Evolutionary conservation across 2,329 filamentous ascomycete species (phyloP), one percentile per base, ranked within the genome.

Genomic region (Penicillium sp.): DNA sequence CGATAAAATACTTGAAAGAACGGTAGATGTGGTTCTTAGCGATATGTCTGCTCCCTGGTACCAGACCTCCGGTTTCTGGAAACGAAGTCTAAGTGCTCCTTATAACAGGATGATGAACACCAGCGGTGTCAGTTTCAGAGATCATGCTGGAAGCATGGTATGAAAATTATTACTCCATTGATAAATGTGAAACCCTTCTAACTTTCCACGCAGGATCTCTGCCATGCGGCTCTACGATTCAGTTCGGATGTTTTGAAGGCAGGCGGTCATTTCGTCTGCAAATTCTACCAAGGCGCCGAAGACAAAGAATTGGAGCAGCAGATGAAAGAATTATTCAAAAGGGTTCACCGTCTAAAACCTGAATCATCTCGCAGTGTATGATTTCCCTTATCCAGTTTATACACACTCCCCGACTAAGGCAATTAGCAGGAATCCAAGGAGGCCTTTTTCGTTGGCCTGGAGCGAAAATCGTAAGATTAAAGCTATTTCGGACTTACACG

Each of bases 81-180:
- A 89, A 80, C 91, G 85, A 79, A 96, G 87, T 81, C 83, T 97
- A 85, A 96, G 88, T 93, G 89, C 94, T 85, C 91, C 92, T 63
- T 94, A 95, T 86, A 75, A 78, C 83, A 99, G 94, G 94, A 89
- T 99, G 88, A 96, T 97, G 92, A 99, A 99, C 77, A 97, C 93
- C 67, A 96, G 89, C 77, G 94, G 94, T 55, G 89, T 90, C 68
- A 76, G 77, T 20, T 94, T 96, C 71, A 85, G 87, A 62, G 94
- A 99, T 75, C 94, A 99, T 76, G 88, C 86, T 10, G 90, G 90
- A 31, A 97, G 92, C 76, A 97, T 99, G 90, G 93, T 97, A 77
- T 71, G 87, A 40, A 18, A 72, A 52, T 46, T 43, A 13, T 35
- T 32, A 46, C 20, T 35, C 18, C 29, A 18, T 22, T 20, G 2